A percentile compares a stretch with the other conserved stretches of the same genome.
Conservation (phyloP, 768 basidiomycete genomes). For the Tricholoma hemisulphureum region DNA sequence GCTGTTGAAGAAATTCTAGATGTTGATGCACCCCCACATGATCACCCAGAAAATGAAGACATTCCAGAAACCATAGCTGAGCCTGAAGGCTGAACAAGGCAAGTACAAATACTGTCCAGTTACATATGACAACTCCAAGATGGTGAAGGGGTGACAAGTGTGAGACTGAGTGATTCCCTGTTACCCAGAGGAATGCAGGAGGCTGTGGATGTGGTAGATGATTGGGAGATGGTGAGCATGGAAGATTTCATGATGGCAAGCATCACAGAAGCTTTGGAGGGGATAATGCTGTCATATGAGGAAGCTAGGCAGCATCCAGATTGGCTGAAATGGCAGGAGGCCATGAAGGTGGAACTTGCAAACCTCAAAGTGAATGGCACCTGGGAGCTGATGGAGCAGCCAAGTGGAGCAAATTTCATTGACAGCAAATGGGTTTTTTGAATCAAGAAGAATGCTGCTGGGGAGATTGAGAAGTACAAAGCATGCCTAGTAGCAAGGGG, state of each 20-base stretch:
- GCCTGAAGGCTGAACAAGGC: background rate
- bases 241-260: slow-evolving; percentile 7
- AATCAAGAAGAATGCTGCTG: slow-evolving; percentile 17
- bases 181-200: too few relatives aligned
- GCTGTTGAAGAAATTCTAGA: background rate
- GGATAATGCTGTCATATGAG: slow-evolving; percentile 11
- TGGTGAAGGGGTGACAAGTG: background rate
- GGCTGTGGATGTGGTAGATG: background rate
- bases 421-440: slow-evolving; percentile 12
- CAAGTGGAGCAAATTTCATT: slow-evolving; percentile 16
- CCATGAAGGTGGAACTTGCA: slow-evolving; percentile 17
- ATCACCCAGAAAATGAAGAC: background rate
- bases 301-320: slow-evolving; percentile 13
- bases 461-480: slow-evolving; percentile 31
- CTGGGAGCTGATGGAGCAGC: slow-evolving; percentile 12
- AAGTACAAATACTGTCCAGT: background rate
- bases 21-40: background rate
- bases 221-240: background rate
- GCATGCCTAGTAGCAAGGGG: slow-evolving; percentile 26
- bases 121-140: background rate
- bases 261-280: slow-evolving; percentile 7
- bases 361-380: slow-evolving; percentile 18
- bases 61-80: background rate
- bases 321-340: slow-evolving; percentile 17
- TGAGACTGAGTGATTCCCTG: background rate